Base-by-base conservation (phyloP, 2,329 filamentous ascomycete species). In the Botrytis deweyae region DNA sequence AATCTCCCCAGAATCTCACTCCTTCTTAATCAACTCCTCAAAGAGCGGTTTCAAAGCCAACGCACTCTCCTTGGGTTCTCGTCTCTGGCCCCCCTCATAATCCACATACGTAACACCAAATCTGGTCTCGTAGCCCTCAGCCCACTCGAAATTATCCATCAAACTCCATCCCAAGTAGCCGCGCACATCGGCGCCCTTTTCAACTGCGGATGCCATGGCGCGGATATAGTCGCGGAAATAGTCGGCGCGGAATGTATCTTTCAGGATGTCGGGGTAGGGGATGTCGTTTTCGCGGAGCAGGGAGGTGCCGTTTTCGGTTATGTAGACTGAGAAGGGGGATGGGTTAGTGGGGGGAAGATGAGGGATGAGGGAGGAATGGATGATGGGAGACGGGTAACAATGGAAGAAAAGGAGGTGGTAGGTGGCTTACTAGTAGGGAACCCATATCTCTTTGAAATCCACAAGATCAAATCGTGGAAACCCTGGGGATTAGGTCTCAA, bases 141-240 rank as follows among this genome's bases (percentile, higher is more conserved):
- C 92, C 80, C 80, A 82, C 76, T 82, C 80, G 72, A 82, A 82
- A 70, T 82, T 82, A 73, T 97, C 94, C 88, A 97, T 89, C 76
- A 97, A 87, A 81, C 91, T 94, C 93, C 94, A 97, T 25, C 92
- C 93, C 85, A 95, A 89, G 83, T 96, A 97, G 6, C 90, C 93
- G 78, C 88, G 87, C 72, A 95, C 91, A 79, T 95, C 88, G 67
- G 94, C 92, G n/a, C 91, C 91, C 79, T 96, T 92, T 78, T 90
- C 84, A 55, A 88, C 88, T 2, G 94, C 93, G 79, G 91, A 87
- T 40, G 91, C 92, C 88, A 97, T 88, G 74, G 93, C 93, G 67
- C 85, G 86, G 77, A 96, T 88, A 81, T 97, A 97, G 73, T 88
- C 89, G 74, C 90, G 84, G 84, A 93, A 97, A 84, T 97, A 97